Percentiles rank a stretch among this genome's conserved stretches.
phyloP scores from a whole-genome alignment of 2,329 filamentous ascomycete genomes.

The Penicillium verrucosum region DNA sequence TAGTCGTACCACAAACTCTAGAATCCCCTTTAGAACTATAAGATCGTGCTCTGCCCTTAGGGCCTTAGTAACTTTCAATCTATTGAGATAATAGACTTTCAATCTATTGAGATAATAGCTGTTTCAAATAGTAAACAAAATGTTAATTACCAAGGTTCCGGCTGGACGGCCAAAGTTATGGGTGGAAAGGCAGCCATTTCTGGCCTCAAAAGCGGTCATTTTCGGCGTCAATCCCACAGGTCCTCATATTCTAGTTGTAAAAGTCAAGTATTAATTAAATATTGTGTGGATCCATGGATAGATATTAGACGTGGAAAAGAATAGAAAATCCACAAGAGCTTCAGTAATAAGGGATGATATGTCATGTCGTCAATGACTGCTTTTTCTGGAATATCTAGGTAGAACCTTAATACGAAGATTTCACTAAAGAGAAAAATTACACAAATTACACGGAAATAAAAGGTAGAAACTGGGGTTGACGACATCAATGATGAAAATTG shows the following conservation, averaged over 20 bases:
- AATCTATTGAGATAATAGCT: no score
- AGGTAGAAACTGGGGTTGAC: not conserved
- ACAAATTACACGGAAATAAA: not conserved
- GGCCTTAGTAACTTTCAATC: no score
- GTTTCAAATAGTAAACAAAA: no score
- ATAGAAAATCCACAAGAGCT: not conserved
- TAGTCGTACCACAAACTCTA: no score
- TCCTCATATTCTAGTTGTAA: not conserved
- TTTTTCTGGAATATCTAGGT: not conserved
- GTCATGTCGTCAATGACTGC: conserved; percentile 7
- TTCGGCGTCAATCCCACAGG: no score
- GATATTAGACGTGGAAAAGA: not conserved
- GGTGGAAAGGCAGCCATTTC: no score
- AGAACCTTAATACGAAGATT: not conserved
- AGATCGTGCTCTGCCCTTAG: no score
- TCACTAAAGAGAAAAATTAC: not conserved
- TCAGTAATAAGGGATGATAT: not conserved
- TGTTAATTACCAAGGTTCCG: no score
- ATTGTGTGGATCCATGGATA: not conserved
- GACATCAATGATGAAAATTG: conserved; percentile 4
- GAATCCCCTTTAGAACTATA: no score
- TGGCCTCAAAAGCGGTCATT: no score
- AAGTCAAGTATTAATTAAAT: not conserved
- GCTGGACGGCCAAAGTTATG: no score
- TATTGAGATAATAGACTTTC: no score